phyloP scores from a whole-genome alignment of 257 asterid species.

The Scutellaria barbata region DNA sequence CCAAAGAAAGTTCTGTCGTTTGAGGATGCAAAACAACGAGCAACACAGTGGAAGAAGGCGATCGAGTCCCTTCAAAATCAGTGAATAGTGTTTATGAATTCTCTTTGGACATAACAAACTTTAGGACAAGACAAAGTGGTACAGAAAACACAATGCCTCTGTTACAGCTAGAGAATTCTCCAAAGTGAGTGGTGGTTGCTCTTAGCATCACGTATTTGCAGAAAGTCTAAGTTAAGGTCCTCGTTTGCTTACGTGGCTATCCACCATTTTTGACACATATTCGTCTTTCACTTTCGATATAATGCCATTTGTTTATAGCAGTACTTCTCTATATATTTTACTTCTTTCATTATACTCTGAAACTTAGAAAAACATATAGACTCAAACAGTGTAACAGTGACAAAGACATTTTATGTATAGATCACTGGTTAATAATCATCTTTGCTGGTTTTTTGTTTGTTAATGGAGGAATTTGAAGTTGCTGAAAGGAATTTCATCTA shows the following conservation, averaged over 20 bases:
- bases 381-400: constrained; percentile 27
- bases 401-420: constrained; percentile 5
- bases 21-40: constrained; percentile 95
- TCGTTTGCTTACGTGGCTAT: not conserved
- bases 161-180: constrained; percentile 26
- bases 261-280: constrained; percentile 40
- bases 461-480: not conserved
- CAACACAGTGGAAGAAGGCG: constrained; percentile 92
- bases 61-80: constrained; percentile 90
- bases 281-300: constrained; percentile 27
- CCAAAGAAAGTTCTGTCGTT: constrained; percentile 84
- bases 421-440: not conserved
- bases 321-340: constrained; percentile 19
- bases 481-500: not conserved
- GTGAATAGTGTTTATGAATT: constrained; percentile 48
- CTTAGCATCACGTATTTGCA: constrained; percentile 19
- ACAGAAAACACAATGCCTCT: constrained; percentile 37
- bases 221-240: not conserved
- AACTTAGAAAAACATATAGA: constrained; percentile 7
- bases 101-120: constrained; percentile 51
- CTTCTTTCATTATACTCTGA: constrained; percentile 4
- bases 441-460: not conserved
- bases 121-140: constrained; percentile 26
- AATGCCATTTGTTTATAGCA: constrained; percentile 37
- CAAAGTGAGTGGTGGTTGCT: not conserved